These are phyloP conservation scores for Balamuthia mandrillaris DNA, from an alignment of 208 protist genomes.

Conservation along the genomic window DNA sequence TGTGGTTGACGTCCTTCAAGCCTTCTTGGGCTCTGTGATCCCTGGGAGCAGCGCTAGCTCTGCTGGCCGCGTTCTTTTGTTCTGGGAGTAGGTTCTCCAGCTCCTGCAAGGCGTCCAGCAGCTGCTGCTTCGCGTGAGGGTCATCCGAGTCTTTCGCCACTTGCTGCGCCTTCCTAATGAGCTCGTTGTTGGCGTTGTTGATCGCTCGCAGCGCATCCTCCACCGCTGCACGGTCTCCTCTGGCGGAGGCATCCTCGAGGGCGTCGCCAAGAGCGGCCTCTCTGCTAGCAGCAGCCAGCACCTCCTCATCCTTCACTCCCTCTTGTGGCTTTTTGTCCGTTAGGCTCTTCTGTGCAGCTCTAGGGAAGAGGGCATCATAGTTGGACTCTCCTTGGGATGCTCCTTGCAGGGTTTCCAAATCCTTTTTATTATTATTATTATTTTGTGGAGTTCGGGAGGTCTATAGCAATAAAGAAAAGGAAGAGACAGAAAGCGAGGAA, in stretches of 20 bases:
- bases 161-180: background rate
- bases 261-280: background rate
- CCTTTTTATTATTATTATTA: background rate
- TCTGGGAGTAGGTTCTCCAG: background rate
- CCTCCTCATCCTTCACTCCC: slow-evolving; percentile 7
- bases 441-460: background rate
- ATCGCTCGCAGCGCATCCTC: background rate
- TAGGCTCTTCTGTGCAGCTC: background rate
- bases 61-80: background rate
- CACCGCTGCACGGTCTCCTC: background rate
- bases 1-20: too few relatives aligned
- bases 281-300: background rate
- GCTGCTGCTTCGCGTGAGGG: background rate
- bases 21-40: too few relatives aligned
- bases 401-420: background rate
- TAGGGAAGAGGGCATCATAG: background rate
- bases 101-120: background rate
- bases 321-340: background rate
- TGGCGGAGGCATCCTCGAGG: background rate
- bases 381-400: background rate
- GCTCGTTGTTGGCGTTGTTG: background rate
- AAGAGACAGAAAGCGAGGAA: too few relatives aligned
- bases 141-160: background rate
- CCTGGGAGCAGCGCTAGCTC: too few relatives aligned
- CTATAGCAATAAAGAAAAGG: too few relatives aligned